phyloP scores from a whole-genome alignment of 805 yeast genomes.

The Alloascoidea africana region DNA sequence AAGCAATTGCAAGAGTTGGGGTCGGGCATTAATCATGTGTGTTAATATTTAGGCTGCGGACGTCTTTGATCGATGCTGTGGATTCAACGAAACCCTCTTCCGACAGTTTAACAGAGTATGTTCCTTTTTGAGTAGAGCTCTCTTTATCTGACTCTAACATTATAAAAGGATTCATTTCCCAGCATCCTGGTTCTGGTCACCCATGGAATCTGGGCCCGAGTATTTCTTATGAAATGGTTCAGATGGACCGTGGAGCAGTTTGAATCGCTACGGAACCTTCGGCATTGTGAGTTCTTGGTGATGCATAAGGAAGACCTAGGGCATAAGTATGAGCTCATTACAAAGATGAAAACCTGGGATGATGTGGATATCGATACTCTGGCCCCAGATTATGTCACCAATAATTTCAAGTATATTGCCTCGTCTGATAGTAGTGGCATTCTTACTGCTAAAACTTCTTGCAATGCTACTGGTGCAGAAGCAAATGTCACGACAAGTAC shows the following conservation, averaged over 20 bases:
- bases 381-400: not conserved
- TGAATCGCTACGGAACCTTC: constrained; percentile 69
- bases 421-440: no score
- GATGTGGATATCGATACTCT: constrained; percentile 26
- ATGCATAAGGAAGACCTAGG: constrained; percentile 36
- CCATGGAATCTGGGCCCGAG: constrained; percentile 91
- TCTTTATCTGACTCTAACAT: no score
- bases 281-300: constrained; percentile 69
- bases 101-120: constrained; percentile 45
- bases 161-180: constrained; percentile 54
- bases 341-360: constrained; percentile 60
- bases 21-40: not conserved
- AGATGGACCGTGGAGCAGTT: constrained; percentile 86
- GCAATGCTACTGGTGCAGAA: no score
- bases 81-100: constrained; percentile 76
- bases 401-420: not conserved
- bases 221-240: constrained; percentile 88
- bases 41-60: constrained; percentile 42
- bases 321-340: constrained; percentile 36
- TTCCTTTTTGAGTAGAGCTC: constrained; percentile 1
- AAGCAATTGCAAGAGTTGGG: no score
- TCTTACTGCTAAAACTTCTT: no score
- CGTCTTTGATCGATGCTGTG: constrained; percentile 81
- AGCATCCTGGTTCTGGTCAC: constrained; percentile 72
- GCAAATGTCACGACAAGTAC: no score